Evolutionary conservation across 148 eudicot species (phyloP).

Genomic region (Cornus controversa): DNA sequence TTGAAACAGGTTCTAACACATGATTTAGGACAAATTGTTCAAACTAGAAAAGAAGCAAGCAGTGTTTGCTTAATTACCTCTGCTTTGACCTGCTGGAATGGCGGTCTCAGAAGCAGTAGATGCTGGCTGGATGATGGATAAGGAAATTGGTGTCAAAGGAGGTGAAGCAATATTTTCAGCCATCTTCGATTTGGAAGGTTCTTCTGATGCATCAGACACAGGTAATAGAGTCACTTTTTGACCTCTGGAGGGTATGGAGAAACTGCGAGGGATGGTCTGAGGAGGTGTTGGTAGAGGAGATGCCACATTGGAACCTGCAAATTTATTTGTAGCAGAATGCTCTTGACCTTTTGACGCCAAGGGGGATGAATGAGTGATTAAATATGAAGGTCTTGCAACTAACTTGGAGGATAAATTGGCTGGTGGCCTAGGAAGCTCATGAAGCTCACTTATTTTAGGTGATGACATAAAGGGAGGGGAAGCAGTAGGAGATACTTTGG

Average conservation of each 20-base stretch:
- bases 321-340: slow-evolving; percentile 21
- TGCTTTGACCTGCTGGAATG: background rate
- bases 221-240: slow-evolving; percentile 27
- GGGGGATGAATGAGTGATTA: slow-evolving; percentile 63
- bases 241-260: slow-evolving; percentile 42
- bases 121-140: slow-evolving; percentile 26
- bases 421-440: slow-evolving; percentile 93
- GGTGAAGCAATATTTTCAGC: slow-evolving; percentile 42
- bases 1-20: background rate
- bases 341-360: slow-evolving; percentile 51
- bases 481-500: slow-evolving; percentile 43
- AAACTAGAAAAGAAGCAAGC: background rate
- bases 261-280: slow-evolving; percentile 30
- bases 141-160: slow-evolving; percentile 46
- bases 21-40: background rate
- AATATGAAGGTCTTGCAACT: slow-evolving; percentile 29
- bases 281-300: slow-evolving; percentile 51
- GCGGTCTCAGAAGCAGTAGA: slow-evolving; percentile 21
- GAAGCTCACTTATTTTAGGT: slow-evolving; percentile 83
- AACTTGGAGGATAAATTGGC: slow-evolving; percentile 23
- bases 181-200: slow-evolving; percentile 7
- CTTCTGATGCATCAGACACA: slow-evolving; percentile 27
- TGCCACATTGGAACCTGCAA: slow-evolving; percentile 20
- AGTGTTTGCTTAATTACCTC: slow-evolving; percentile 24
- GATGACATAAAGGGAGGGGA: slow-evolving; percentile 55